phyloP scores from a whole-genome alignment of 208 protist species.

The Leishmania braziliensis region DNA sequence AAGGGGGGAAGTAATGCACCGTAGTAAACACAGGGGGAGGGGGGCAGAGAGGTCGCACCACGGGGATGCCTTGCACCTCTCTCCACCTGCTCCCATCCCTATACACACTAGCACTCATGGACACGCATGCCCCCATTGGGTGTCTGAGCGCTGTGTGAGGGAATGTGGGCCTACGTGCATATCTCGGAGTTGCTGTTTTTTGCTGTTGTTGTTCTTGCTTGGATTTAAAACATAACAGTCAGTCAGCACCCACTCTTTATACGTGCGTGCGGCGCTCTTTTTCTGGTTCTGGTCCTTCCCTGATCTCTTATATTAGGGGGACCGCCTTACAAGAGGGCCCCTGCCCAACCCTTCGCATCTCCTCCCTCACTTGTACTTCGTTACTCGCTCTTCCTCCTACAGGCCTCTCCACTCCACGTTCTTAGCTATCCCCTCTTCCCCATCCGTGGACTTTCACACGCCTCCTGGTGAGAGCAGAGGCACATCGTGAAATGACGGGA shows the following conservation, averaged over 20 bases:
- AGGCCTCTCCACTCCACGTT: not conserved
- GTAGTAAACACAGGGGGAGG: not conserved
- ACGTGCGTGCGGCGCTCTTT: constrained; percentile 7
- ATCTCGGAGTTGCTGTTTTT: not conserved
- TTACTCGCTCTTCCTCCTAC: not conserved
- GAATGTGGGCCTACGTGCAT: not conserved
- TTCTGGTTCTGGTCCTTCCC: not conserved
- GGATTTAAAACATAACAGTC: not conserved
- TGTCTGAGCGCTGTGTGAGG: not conserved
- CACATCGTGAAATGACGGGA: not conserved
- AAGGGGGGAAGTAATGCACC: not conserved
- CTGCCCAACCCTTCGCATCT: not conserved
- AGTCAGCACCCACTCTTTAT: constrained; percentile 8
- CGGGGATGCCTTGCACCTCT: not conserved
- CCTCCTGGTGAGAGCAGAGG: not conserved
- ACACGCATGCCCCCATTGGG: not conserved
- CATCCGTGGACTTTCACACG: not conserved
- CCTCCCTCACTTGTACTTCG: not conserved
- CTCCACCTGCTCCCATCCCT: not conserved
- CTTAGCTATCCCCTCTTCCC: not conserved
- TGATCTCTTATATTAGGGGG: not conserved
- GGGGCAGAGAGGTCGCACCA: not conserved
- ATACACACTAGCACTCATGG: not conserved
- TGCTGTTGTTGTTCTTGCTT: not conserved
- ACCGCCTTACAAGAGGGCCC: not conserved